Conservation (phyloP, 176 grass and related monocot species). For the Aegilops longissima region DNA sequence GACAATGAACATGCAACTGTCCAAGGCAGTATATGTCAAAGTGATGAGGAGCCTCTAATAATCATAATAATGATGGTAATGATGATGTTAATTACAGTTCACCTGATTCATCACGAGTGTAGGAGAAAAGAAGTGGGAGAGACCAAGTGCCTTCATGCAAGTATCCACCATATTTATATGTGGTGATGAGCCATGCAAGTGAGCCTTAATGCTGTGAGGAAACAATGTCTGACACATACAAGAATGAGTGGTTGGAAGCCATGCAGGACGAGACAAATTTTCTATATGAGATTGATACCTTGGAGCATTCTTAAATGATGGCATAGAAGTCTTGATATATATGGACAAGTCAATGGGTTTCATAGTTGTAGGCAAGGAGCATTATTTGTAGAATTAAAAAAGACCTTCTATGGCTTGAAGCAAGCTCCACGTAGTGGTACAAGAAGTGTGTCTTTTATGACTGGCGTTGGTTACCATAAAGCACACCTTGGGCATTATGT, state of each 20-base stretch:
- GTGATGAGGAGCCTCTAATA: neutral
- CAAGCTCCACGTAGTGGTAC: constrained; percentile 17
- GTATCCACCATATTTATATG: neutral
- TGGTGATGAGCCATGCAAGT: neutral
- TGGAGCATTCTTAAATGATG: constrained; percentile 14
- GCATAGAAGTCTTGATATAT: neutral
- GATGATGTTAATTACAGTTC: neutral
- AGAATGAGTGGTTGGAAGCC: neutral
- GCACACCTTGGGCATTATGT: neutral
- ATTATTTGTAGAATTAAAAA: neutral
- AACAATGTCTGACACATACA: neutral
- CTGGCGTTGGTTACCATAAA: neutral
- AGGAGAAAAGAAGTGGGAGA: neutral
- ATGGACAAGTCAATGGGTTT: neutral
- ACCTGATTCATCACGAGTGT: neutral
- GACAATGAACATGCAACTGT: too few species aligned
- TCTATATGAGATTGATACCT: neutral
- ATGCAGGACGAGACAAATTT: neutral
- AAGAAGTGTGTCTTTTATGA: neutral
- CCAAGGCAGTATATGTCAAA: neutral
- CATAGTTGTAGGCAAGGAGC: neutral
- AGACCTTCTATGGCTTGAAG: constrained; percentile 2
- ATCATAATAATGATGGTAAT: neutral
- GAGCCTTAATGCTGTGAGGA: too few species aligned
- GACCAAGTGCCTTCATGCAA: neutral